Conservation (phyloP, 140 eudicot species). For the Anethum foeniculum region DNA sequence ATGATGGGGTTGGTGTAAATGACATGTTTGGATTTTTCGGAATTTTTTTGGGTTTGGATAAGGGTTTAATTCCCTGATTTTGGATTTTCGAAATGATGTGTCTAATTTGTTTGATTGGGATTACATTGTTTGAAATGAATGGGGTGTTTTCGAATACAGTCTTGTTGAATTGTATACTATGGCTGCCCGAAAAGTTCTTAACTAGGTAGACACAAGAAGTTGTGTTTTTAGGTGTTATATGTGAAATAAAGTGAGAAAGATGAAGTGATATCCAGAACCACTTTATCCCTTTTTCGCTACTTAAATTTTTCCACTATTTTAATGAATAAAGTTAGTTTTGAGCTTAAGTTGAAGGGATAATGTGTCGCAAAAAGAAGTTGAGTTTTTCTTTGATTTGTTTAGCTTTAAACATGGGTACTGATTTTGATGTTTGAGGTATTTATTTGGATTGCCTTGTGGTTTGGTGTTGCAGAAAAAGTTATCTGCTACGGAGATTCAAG, state of each 20-base stretch:
- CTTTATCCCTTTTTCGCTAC: neutral
- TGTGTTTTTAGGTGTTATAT: neutral
- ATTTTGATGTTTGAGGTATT: neutral
- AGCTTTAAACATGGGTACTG: neutral
- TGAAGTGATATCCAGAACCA: neutral
- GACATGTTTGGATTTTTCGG: neutral
- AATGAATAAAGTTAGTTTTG: too few relatives aligned
- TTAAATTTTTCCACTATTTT: too few relatives aligned
- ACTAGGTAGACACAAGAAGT: neutral
- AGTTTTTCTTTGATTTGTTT: neutral
- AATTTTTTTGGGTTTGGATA: too few relatives aligned
- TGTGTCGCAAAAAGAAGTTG: neutral
- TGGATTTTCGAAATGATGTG: neutral
- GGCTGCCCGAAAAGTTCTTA: neutral
- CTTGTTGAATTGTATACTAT: neutral
- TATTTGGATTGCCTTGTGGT: neutral
- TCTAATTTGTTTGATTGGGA: too few relatives aligned
- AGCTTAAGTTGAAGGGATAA: neutral
- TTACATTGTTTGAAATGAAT: neutral
- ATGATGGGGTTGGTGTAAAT: neutral
- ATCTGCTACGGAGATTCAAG: constrained; percentile 73
- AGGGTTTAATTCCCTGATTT: neutral
- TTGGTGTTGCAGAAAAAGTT: constrained; percentile 57
- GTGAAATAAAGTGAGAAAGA: neutral
- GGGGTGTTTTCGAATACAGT: neutral